These are phyloP conservation scores for Rhodofomes roseus DNA, from an alignment of 1,284 basidiomycete genomes.

Conservation along the genomic window DNA sequence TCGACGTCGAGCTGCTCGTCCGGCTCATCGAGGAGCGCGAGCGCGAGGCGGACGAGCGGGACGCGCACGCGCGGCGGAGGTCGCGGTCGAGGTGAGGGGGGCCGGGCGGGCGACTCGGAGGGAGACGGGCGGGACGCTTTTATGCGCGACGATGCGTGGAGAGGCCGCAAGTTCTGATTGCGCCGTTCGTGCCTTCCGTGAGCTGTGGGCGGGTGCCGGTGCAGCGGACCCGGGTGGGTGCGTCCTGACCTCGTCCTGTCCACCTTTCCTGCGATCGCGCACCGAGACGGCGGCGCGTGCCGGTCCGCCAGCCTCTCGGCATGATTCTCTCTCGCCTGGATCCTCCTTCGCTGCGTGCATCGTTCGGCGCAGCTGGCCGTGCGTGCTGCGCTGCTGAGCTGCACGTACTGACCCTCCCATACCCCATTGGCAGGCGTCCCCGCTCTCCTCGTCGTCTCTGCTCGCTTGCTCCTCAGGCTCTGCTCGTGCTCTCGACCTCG, in stretches of 20 bases:
- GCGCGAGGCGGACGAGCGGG: neutral
- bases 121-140: neutral
- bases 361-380: too few relatives aligned
- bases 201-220: neutral
- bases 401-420: too few relatives aligned
- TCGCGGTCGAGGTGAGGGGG: neutral
- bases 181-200: neutral
- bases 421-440: too few relatives aligned
- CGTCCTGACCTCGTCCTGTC: neutral
- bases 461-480: too few relatives aligned
- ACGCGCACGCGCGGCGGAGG: neutral
- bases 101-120: neutral
- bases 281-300: neutral
- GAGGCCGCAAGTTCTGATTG: neutral
- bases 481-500: too few relatives aligned
- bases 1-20: constrained; percentile 8
- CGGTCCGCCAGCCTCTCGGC: neutral
- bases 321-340: neutral
- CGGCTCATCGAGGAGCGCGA: constrained; percentile 4
- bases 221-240: neutral
- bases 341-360: too few relatives aligned
- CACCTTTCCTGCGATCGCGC: neutral
- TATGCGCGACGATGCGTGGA: neutral
- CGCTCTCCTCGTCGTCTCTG: too few relatives aligned
- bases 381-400: too few relatives aligned